Base-by-base conservation (phyloP, 257 asterid species). In the Primulina huaijiensis region DNA sequence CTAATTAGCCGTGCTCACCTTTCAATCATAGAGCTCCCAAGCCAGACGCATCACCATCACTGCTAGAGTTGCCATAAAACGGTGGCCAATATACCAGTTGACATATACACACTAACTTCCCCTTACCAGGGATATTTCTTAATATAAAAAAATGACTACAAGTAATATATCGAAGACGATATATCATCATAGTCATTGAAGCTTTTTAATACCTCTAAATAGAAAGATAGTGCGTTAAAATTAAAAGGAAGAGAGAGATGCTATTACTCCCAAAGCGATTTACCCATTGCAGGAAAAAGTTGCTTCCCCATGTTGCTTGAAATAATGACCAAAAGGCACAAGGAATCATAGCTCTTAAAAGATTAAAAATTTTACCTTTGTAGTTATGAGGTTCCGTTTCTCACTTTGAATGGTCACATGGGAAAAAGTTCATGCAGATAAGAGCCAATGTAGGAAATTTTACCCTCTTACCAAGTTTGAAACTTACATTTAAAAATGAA, bases 1-100 rank as follows among this genome's bases (percentile, higher is more conserved):
- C 98, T 86, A 86, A 84, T 81, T 83, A 88, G 96, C 97, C 97
- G 97, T 90, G 98, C 98, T 88, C 97, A 90, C 98, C 97, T 92
- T 90, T 92, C 76, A 83, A 77, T 80, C 65, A 86, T 62, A 86
- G 90, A 86, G 93, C 98, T 86, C 85, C 96, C 92, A 85, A 81
- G 91, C 87, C 76, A 89, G 96, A 91, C 64, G 95, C 89, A 82
- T 88, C 99, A 89, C 90, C 96, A 79, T 85, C 96, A 94, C 87
- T 78, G 92, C 95, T 81, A 86, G 92, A 83, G 88, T 86, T 83
- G 90, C 86, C 83, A 79, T 82, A 87, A 84, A 85, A 82, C 79
- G 70, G 87, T 66, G 89, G 92, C 88, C 85, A 84, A 81, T 82
- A 82, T 86, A 93, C 92, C 96, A 87, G 82, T 86, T 75, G 84